Percentiles rank a stretch among this genome's conserved stretches.
Evolutionary conservation across 805 yeast genomes (phyloP).

Genomic region (Ogataea corticis): DNA sequence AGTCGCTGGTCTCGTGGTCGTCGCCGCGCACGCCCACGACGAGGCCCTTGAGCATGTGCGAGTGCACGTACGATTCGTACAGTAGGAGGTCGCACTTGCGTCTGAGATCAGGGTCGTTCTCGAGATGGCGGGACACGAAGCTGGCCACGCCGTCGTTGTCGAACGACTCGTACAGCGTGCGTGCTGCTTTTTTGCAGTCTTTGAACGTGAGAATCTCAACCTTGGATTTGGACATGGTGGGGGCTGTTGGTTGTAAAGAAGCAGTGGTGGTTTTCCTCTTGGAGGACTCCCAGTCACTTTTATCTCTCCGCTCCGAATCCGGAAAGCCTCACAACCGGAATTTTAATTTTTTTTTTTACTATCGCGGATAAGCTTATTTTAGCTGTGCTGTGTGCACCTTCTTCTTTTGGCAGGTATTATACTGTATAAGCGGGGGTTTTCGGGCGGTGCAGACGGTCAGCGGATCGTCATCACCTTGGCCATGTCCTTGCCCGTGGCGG

Average conservation of each 20-base stretch:
- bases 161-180: slow-evolving; percentile 36
- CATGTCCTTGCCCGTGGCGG: slow-evolving; percentile 46
- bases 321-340: not conserved
- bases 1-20: slow-evolving; percentile 28
- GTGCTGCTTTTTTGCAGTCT: slow-evolving; percentile 37
- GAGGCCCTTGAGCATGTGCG: slow-evolving; percentile 51
- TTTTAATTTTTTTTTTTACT: too few species aligned
- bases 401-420: slow-evolving; percentile 4
- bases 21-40: slow-evolving; percentile 52
- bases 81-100: slow-evolving; percentile 40
- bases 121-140: slow-evolving; percentile 35
- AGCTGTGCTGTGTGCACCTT: slow-evolving; percentile 2
- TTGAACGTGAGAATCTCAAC: slow-evolving; percentile 31
- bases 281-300: too few species aligned
- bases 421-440: not conserved
- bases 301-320: not conserved
- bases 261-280: too few species aligned
- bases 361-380: slow-evolving; percentile 4
- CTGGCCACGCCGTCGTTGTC: slow-evolving; percentile 37
- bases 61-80: slow-evolving; percentile 51
- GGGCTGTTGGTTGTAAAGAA: too few species aligned
- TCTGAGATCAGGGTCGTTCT: slow-evolving; percentile 32
- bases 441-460: too few species aligned
- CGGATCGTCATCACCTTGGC: slow-evolving; percentile 54
- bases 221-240: slow-evolving; percentile 3